Base-by-base conservation (phyloP, 495 filamentous ascomycete genomes). In the Entonaema liquescens region DNA sequence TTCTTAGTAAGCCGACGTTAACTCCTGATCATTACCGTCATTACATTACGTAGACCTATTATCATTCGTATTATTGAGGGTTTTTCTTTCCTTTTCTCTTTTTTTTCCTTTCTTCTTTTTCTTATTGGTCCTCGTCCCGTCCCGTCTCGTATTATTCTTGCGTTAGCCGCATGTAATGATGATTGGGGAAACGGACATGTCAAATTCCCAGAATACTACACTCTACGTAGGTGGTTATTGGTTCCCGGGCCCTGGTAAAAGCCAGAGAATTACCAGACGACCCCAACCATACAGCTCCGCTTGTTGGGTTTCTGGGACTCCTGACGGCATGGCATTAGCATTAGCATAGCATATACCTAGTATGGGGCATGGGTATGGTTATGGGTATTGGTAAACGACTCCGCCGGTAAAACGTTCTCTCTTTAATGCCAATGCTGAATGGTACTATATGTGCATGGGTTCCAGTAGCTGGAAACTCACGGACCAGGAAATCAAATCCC, bases 401-500 rank as follows among this genome's bases (percentile, higher is more conserved):
- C 42, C 42, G 19, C 42, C 17, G 17, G 17, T 47, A 33, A 47
- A 23, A 47, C 19, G 2, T 47, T 47, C 11, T 47, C 42, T 47
- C 23, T n/a, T n/a, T n/a, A n/a, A n/a, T n/a, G n/a, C n/a, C 42
- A 47, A 47, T 12, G 42, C 19, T 47, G 42, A 19, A 47, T 44
- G 6, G 1, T 19, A 19, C 15, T 42, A 7, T 5, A 17, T 42
- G n/a, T 42, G 38, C n/a, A 42, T 19, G 17, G 13, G 7, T 21
- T 2, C 36, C n/a, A 21, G 17, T 47, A 23, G 17, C 42, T 42
- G 17, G 38, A 15, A 42, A n/a, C 38, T 47, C 42, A 47, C 42
- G 42, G 42, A 47, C 42, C 42, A 47, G 42, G 42, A 47, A 47
- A 47, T 47, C 42, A 47, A 47, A 47, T 47, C 42, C 42, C 42